Evolutionary conservation across 1,284 basidiomycete species (phyloP), one percentile per base, ranked within the genome.

Genomic region (Cronartium quercuum): DNA sequence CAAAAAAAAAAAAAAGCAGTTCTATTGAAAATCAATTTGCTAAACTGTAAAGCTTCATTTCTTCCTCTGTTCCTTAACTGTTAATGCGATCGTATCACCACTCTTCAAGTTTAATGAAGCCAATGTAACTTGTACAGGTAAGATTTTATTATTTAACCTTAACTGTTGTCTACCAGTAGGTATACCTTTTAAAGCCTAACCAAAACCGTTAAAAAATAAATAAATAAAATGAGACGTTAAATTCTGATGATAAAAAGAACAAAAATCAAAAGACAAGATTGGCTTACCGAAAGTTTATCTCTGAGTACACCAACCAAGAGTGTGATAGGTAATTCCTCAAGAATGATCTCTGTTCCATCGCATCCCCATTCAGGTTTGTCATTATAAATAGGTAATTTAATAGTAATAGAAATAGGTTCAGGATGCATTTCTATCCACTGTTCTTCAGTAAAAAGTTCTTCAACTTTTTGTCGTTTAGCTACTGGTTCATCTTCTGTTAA

Each of bases 371-470:
- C 92, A 0, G 92, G 89, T 82, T 90, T 91, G 44, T 89, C 87
- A 1, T 88, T 82, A 80, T 93, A 89, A 60, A 78, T 75, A 1
- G 94, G 92, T 75, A 97, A 84, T 81, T 94, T 91, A 5, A 96
- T 85, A 51, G 86, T 85, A 38, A 97, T 84, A 12, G 89, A 88
- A 79, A 96, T 91, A 9, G 93, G 90, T 78, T 93, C 88, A 42
- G 92, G 91, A 82, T 96, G 92, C 85, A 91, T 87, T 65, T 85
- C 85, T 78, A 92, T 87, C 93, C 93, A 96, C 81, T 94, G 91
- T 74, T 81, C 79, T 77, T 85, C 84, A 62, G 67, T 70, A 35
- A 68, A 60, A 58, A 68, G 40, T 38, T 55, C 61, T 13, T 55
- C 63, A 6, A 73, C 42, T 38, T 73, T 73, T 21, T 65, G n/a